A percentile compares a stretch with the other conserved stretches of the same genome.
Conservation (phyloP, 208 protist species). For the Crithidia expoeki region DNA sequence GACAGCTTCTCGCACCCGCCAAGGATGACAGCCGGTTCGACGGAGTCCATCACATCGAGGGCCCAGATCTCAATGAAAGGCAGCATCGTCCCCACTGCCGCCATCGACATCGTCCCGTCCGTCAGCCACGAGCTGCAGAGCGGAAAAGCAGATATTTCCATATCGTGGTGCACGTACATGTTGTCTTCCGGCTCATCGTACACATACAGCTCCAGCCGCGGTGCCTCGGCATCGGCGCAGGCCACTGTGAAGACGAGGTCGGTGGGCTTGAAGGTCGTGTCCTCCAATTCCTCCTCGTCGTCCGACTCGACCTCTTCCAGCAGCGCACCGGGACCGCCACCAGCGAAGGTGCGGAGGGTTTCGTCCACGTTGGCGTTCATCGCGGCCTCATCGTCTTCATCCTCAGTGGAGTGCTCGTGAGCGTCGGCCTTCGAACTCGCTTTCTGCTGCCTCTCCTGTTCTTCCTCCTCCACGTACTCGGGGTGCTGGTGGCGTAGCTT, state of each 20-base stretch:
- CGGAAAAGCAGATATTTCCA: conserved; percentile 93
- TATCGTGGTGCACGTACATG: conserved; percentile 97
- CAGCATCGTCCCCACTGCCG: conserved; percentile 97
- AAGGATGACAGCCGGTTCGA: conserved; percentile 92
- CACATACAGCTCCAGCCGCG: conserved; percentile 93
- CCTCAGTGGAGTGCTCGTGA: conserved; percentile 24
- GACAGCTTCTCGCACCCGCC: conserved; percentile 75
- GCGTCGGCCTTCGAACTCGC: conserved; percentile 2
- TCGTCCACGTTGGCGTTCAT: conserved; percentile 52
- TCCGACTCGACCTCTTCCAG: conserved; percentile 86
- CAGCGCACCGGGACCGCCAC: conserved; percentile 67
- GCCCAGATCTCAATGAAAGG: conserved; percentile 98
- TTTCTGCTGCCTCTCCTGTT: conserved; percentile 27
- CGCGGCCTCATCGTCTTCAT: conserved; percentile 42
- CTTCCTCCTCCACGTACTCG: conserved; percentile 60
- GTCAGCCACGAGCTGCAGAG: conserved; percentile 95
- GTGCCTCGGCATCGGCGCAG: conserved; percentile 66
- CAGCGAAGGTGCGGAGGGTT: conserved; percentile 66
- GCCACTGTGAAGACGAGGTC: conserved; percentile 81
- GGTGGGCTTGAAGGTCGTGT: conserved; percentile 92
- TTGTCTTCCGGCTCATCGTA: conserved; percentile 96
- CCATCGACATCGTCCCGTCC: conserved; percentile 89
- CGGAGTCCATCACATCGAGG: conserved; percentile 96
- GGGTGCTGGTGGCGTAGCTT: conserved; percentile 82
- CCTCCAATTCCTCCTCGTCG: conserved; percentile 90